phyloP scores from a whole-genome alignment of 805 yeast genomes.

The Pichia paraexigua region DNA sequence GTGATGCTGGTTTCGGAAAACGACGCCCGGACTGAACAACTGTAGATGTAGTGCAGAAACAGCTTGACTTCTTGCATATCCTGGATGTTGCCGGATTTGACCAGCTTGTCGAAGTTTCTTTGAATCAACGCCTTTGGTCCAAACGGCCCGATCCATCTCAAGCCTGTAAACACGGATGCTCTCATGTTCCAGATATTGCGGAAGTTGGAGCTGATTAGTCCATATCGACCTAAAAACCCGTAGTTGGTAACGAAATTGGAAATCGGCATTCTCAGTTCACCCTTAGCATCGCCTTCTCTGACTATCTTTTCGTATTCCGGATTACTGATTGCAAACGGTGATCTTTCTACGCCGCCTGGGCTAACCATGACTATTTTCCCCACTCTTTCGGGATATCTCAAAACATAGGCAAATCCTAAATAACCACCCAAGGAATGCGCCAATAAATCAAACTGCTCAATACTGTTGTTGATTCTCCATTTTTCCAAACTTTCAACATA shows the following conservation, averaged over 20 bases:
- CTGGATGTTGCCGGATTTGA: constrained; percentile 20
- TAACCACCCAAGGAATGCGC: constrained; percentile 83
- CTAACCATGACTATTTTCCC: constrained; percentile 52
- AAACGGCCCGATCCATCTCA: constrained; percentile 37
- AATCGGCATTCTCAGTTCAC: constrained; percentile 21
- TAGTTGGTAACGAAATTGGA: constrained; percentile 37
- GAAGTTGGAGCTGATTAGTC: constrained; percentile 31
- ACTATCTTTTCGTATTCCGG: constrained; percentile 20
- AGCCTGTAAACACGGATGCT: constrained; percentile 39
- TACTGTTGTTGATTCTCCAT: constrained; percentile 47
- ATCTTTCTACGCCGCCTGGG: constrained; percentile 75
- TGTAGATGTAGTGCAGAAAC: constrained; percentile 28
- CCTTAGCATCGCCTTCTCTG: not conserved
- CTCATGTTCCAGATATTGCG: constrained; percentile 33
- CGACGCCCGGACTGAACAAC: constrained; percentile 23
- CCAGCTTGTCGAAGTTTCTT: constrained; percentile 23
- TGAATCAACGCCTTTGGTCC: constrained; percentile 26
- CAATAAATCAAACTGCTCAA: constrained; percentile 51
- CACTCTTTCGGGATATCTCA: constrained; percentile 48
- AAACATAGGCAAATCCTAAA: constrained; percentile 48
- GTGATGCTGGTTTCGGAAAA: constrained; percentile 34
- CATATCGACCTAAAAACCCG: constrained; percentile 40
- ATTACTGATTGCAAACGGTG: constrained; percentile 49
- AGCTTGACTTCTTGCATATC: constrained; percentile 22
- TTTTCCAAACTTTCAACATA: constrained; percentile 53